Evolutionary conservation across 331 rosid species (phyloP).

Genomic region (Acacia concinna): DNA sequence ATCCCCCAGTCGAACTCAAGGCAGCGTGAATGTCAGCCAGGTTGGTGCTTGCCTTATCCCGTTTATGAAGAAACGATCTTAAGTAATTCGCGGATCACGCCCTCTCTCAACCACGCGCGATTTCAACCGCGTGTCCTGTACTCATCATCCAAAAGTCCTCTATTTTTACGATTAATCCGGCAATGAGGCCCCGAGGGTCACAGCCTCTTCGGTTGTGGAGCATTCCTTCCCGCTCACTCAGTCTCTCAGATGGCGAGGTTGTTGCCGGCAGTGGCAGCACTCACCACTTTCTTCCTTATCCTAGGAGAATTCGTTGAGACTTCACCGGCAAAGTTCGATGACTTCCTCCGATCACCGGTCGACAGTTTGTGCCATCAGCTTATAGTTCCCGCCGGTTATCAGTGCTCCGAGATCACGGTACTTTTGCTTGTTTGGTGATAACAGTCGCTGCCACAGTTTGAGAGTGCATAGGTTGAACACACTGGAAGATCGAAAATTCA

Average conservation of each 20-base stretch:
- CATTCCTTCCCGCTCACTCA: slow-evolving; percentile 8
- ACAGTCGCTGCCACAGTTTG: background rate
- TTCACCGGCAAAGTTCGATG: slow-evolving; percentile 31
- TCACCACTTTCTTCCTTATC: slow-evolving; percentile 37
- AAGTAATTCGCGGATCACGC: background rate
- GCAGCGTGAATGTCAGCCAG: background rate
- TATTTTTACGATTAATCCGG: background rate
- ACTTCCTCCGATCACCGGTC: background rate
- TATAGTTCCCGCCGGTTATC: slow-evolving; percentile 69
- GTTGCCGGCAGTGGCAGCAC: slow-evolving; percentile 6
- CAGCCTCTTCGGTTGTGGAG: background rate
- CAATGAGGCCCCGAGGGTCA: background rate
- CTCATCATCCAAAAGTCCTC: background rate
- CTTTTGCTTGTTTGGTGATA: background rate
- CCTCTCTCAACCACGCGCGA: too few species aligned
- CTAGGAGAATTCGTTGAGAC: slow-evolving; percentile 23
- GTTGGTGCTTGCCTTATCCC: background rate
- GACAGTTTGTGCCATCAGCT: slow-evolving; percentile 57
- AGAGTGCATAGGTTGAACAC: background rate
- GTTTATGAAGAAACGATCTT: background rate
- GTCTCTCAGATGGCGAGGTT: slow-evolving; percentile 34
- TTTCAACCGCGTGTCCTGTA: background rate
- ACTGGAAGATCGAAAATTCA: background rate
- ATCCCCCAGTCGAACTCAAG: background rate
- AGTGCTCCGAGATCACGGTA: slow-evolving; percentile 75